A percentile compares a stretch with the other conserved stretches of the same genome.
Conservation (phyloP, 108 stramenopile genomes). For the Phaeodactylum tricornutum region DNA sequence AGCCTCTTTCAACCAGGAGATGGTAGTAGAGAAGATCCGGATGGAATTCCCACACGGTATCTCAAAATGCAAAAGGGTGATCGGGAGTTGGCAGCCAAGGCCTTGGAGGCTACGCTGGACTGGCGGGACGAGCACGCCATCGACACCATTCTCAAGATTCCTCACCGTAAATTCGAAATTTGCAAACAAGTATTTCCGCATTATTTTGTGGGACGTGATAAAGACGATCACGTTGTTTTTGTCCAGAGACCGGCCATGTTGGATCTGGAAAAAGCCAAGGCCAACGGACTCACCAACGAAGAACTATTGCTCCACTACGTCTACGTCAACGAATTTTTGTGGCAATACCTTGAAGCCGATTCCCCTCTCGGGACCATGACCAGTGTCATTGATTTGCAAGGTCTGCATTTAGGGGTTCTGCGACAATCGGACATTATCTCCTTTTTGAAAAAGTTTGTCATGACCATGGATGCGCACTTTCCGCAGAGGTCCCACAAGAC, state of each 20-base stretch:
- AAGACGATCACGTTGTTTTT: slow-evolving; percentile 34
- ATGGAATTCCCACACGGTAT: slow-evolving; percentile 60
- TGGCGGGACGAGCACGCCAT: slow-evolving; percentile 44
- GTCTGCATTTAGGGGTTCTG: slow-evolving; percentile 26
- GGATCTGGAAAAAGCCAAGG: slow-evolving; percentile 32
- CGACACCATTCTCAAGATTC: slow-evolving; percentile 30
- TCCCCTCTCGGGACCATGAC: slow-evolving; percentile 49
- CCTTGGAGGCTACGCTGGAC: slow-evolving; percentile 26
- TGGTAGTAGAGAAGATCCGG: slow-evolving; percentile 46
- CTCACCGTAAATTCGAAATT: slow-evolving; percentile 53
- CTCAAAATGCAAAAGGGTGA: slow-evolving; percentile 48
- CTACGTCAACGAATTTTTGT: slow-evolving; percentile 65
- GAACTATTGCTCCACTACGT: slow-evolving; percentile 59
- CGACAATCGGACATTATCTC: slow-evolving; percentile 31
- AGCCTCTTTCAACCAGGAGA: slow-evolving; percentile 28
- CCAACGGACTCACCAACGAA: slow-evolving; percentile 33
- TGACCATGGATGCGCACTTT: slow-evolving; percentile 53
- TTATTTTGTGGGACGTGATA: slow-evolving; percentile 47
- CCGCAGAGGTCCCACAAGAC: slow-evolving; percentile 60
- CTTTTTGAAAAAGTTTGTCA: slow-evolving; percentile 49
- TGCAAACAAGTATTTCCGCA: slow-evolving; percentile 51
- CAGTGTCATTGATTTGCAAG: slow-evolving; percentile 50
- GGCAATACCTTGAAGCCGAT: slow-evolving; percentile 54
- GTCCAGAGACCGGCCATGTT: slow-evolving; percentile 44
- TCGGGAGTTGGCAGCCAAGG: slow-evolving; percentile 35